phyloP scores from a whole-genome alignment of 2,329 filamentous ascomycete genomes.

The Aspergillus phoenicis region DNA sequence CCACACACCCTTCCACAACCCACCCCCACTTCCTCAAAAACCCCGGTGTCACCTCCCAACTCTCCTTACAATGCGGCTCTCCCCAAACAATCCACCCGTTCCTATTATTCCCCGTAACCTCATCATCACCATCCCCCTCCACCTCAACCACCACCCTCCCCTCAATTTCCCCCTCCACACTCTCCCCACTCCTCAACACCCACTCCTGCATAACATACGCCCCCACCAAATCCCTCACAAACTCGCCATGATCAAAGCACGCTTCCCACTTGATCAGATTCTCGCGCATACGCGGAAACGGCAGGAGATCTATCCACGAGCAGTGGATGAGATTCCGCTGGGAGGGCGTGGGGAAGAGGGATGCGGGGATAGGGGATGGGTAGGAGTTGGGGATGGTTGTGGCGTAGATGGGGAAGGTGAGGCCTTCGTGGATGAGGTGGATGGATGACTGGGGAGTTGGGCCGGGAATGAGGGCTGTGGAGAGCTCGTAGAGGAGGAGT shows the following conservation, averaged over 20 bases:
- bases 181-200: too few species aligned
- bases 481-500: conserved; percentile 17
- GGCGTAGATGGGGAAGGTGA: conserved; percentile 6
- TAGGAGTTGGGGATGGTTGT: conserved; percentile 10
- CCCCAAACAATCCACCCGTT: conserved; percentile 23
- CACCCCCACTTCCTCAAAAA: conserved; percentile 25
- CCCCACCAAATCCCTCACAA: conserved; percentile 19
- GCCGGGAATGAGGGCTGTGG: conserved; percentile 4
- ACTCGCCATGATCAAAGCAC: conserved; percentile 18
- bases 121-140: conserved; percentile 13
- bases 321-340: conserved; percentile 22
- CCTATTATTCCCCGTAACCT: conserved; percentile 12
- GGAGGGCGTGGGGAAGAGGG: conserved; percentile 17
- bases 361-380: conserved; percentile 13
- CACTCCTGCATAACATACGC: neutral
- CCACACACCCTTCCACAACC: conserved; percentile 18
- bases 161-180: too few species aligned
- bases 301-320: conserved; percentile 24
- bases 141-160: neutral
- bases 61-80: conserved; percentile 16
- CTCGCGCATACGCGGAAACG: conserved; percentile 23
- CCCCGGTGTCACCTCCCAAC: conserved; percentile 24
- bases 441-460: neutral
- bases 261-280: conserved; percentile 20
- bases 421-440: conserved; percentile 1